A percentile compares a stretch with the other conserved stretches of the same genome.
phyloP scores from a whole-genome alignment of 2,329 filamentous ascomycete genomes.

The Coleophoma cylindrospora region DNA sequence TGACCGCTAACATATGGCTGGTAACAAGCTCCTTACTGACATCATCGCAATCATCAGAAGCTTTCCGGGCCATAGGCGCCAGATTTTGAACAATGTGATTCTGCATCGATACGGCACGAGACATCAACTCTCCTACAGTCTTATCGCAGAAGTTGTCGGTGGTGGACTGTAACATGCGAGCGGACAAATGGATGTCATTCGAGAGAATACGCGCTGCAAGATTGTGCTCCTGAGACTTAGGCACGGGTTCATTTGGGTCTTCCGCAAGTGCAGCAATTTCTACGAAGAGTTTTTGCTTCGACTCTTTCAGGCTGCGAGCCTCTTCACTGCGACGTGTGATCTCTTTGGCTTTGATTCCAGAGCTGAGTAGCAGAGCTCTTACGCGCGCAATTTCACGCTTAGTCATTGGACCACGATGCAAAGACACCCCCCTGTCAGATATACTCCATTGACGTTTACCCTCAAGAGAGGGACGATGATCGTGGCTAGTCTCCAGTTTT shows the following conservation, averaged over 20 bases:
- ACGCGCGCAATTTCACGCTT: slow-evolving; percentile 78
- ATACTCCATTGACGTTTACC: slow-evolving; percentile 45
- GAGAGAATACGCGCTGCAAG: slow-evolving; percentile 47
- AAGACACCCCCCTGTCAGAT: slow-evolving; percentile 34
- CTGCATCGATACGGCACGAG: slow-evolving; percentile 34
- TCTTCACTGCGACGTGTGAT: slow-evolving; percentile 58
- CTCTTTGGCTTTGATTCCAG: slow-evolving; percentile 85
- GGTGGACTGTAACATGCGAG: slow-evolving; percentile 45
- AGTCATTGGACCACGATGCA: slow-evolving; percentile 41
- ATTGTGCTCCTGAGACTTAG: slow-evolving; percentile 30
- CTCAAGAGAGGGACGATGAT: slow-evolving; percentile 14
- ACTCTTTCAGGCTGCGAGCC: slow-evolving; percentile 14
- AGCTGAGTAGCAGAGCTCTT: slow-evolving; percentile 69
- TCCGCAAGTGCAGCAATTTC: slow-evolving; percentile 18
- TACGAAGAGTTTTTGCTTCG: slow-evolving; percentile 10
- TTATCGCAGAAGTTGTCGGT: slow-evolving; percentile 53
- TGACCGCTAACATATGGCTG: slow-evolving; percentile 73
- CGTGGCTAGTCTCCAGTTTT: slow-evolving; percentile 27
- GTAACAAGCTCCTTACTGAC: slow-evolving; percentile 72
- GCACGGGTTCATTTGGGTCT: slow-evolving; percentile 9
- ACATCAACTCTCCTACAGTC: slow-evolving; percentile 46
- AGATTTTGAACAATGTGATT: slow-evolving; percentile 37
- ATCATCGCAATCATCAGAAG: slow-evolving; percentile 75
- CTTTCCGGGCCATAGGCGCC: slow-evolving; percentile 55
- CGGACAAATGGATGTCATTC: slow-evolving; percentile 39